Evolutionary conservation across 495 filamentous ascomycete genomes (phyloP), one percentile per base, ranked within the genome.

Genomic region (Cenococcum geophilum): DNA sequence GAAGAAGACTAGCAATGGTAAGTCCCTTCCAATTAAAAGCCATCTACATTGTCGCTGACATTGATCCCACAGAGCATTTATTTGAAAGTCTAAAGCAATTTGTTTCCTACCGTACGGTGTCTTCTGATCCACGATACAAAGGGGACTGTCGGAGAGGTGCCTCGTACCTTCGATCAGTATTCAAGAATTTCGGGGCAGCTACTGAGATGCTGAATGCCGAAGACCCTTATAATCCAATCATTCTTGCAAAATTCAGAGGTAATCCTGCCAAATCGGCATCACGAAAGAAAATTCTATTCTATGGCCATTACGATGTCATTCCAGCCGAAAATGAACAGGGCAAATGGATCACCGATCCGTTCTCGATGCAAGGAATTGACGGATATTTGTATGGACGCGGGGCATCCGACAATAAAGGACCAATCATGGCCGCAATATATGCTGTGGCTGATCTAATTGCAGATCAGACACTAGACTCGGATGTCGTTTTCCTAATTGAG

Each of bases 291-390:
- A 87, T 97, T 36, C 77, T 98, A 14, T 98, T 98, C 73, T 98
- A 98, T 71, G 95, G 95, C 3, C 93, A 98, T 66, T 98, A 98
- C 74, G 93, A 98, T 61, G 90, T 98, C n/a, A 91, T 98, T n/a
- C 82, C 89, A 20, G 93, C 95, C 0, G 89, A 95, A 58, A 84
- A 86, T 35, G 85, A 87, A 57, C 69, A 76, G 35, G 80, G 78
- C 34, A 89, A 88, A 62, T 97, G 93, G 93, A 83, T 83, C 55
- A 82, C 83, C 8, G 88, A 96, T 63, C 95, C 93, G 0, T 97
- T 96, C 70, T 81, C 87, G 49, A 78, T 97, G 58, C 83, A 82
- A 22, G 92, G 92, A 1, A 81, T 89, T 54, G 88, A 95, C 68
- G 93, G 95, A 6, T 97, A 96, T 70, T 77, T 97, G 1, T 97